Evolutionary conservation across 75 land plant species (phyloP), one percentile per base, ranked within the genome.

Genomic region (Pinus tabuliformis): DNA sequence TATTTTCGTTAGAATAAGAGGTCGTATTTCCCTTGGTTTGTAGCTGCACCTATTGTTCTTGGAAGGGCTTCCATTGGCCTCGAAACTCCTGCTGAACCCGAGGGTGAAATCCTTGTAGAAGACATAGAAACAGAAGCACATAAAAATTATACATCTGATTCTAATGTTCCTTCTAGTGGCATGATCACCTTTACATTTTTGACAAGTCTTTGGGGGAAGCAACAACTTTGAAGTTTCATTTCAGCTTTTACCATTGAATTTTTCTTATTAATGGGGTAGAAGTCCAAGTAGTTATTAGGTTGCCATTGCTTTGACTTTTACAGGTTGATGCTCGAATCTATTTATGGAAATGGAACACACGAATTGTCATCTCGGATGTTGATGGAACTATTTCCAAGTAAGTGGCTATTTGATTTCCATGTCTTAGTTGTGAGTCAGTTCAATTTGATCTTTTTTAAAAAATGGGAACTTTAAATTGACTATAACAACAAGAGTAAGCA

Each of bases 361-460:
- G 85, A 24, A 86, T 94, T 71, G 98, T 94, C 42, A 91, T 97
- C 54, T 94, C 99, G 56, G 99, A 97, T 89, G 98, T 97, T 76
- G 99, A 97, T 92, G 99, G 99, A 45, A 97, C 99, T 56, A 97
- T 97, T 36, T 94, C 99, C 70, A 96, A 82, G 97, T 93, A 84
- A 76, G 88, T 80, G 14, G 3, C 18, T 14, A 15, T 58, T 58
- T 58, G 9, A 65, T 42, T 15, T 65, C 36, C 36, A 12, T 4
- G n/a, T 65, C 70, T 16, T 16, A 37, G 15, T 5, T 37, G 15
- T 65, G n/a, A 42, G 70, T 37, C 21, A 65, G 2, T 33, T 33
- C 33, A 33, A 33, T 2, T 33, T 33, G 33, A 33, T 33, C 33
- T 33, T 33, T 33, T 33, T 33, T 33, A n/a, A n/a, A n/a, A 26